Percentiles rank a stretch among this genome's conserved stretches.
Conservation (phyloP, 139 green algal species). For the Haematococcus sp. region DNA sequence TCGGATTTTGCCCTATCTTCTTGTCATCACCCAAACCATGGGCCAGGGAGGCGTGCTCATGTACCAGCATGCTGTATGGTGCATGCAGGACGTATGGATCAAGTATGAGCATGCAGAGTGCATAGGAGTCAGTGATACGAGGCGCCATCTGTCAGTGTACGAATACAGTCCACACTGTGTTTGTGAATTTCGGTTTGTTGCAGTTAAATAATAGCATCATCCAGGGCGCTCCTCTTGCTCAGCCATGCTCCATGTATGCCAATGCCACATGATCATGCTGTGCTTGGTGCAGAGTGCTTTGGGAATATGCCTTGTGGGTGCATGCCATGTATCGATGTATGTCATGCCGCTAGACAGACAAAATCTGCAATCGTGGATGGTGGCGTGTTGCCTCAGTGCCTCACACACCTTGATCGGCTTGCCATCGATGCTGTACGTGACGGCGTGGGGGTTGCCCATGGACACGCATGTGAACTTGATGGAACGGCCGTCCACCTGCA, state of each 20-base stretch:
- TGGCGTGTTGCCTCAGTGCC: neutral
- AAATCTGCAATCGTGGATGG: too few species aligned
- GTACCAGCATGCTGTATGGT: neutral
- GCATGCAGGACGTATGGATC: neutral
- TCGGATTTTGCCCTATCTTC: slow-evolving; percentile 17
- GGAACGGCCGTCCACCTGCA: slow-evolving; percentile 72
- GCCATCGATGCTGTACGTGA: slow-evolving; percentile 76
- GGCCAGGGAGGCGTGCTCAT: neutral
- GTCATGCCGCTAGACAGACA: too few species aligned
- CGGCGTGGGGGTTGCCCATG: slow-evolving; percentile 98
- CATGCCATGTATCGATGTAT: too few species aligned
- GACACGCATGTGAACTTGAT: slow-evolving; percentile 87
- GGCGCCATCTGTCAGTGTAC: slow-evolving; percentile 43
- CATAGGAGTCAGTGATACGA: too few species aligned
- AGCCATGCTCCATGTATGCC: too few species aligned
- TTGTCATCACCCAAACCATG: slow-evolving; percentile 4
- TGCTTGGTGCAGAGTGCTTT: too few species aligned
- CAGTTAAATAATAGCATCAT: slow-evolving; percentile 7
- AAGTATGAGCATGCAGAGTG: too few species aligned
- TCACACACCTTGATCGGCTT: slow-evolving; percentile 63
- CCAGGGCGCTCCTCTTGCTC: neutral
- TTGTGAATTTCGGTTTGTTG: slow-evolving; percentile 15
- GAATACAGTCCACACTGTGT: slow-evolving; percentile 36
- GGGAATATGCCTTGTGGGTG: too few species aligned
- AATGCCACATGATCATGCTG: too few species aligned